Conservation (phyloP, 148 eudicot species). For the Oxyria digyna region DNA sequence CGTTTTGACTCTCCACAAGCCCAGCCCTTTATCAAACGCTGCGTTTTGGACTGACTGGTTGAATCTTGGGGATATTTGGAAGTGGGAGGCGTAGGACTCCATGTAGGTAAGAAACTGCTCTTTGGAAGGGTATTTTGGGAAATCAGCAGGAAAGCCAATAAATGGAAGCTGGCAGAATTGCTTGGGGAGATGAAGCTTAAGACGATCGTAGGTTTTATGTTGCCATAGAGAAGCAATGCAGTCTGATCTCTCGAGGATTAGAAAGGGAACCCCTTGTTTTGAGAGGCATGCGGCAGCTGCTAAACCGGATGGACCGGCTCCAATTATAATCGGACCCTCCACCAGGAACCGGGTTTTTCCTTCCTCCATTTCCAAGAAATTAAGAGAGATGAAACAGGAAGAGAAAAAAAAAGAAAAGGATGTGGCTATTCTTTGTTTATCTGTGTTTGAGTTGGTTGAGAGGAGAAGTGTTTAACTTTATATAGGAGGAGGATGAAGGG, state of each 20-base stretch:
- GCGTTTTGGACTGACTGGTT: conserved; percentile 43
- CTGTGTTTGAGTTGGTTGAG: background rate
- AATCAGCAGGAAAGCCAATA: conserved; percentile 43
- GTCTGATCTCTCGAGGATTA: conserved; percentile 64
- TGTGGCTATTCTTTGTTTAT: too few relatives aligned
- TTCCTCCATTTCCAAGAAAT: conserved; percentile 3
- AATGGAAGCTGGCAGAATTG: conserved; percentile 77
- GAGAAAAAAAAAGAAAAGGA: background rate
- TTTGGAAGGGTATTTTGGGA: conserved; percentile 74
- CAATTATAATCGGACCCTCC: conserved; percentile 69
- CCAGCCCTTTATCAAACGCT: conserved; percentile 20
- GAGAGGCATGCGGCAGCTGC: conserved; percentile 71
- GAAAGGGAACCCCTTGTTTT: conserved; percentile 40
- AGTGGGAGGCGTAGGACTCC: conserved; percentile 56
- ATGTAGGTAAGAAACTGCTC: conserved; percentile 67
- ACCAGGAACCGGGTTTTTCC: conserved; percentile 6
- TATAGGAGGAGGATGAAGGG: background rate
- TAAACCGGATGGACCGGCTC: conserved; percentile 94
- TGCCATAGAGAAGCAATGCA: conserved; percentile 98
- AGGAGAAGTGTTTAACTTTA: background rate
- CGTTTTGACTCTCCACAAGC: conserved; percentile 44
- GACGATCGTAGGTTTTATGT: conserved; percentile 59
- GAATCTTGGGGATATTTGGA: conserved; percentile 43
- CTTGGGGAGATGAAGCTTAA: conserved; percentile 81
- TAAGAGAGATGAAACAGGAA: too few relatives aligned